Base-by-base conservation (phyloP, 78 protist species). In the Dictyostelium firmibasis region DNA sequence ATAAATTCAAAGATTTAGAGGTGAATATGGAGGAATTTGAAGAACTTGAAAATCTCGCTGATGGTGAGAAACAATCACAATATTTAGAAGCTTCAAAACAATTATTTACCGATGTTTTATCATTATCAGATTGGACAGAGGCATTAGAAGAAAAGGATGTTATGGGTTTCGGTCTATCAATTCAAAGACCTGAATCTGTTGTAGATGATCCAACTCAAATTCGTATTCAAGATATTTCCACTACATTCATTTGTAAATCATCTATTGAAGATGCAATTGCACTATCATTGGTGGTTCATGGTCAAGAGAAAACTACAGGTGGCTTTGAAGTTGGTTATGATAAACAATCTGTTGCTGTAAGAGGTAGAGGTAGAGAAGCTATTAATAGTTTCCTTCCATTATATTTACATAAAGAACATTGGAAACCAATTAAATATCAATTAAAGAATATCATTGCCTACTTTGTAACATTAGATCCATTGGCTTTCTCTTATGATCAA, bases 141-240 rank as follows among this genome's bases (percentile, higher is more conserved):
- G 44, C 87, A 14, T 20, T 77, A 6, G 94, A 86, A 25, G 96
- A 93, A 11, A 76, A 86, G 18, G 96, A 93, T 72, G 10, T 23
- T 41, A n/a, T 85, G 67, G 96, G 96, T 0, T 93, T 93, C 41
- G 96, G 96, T 41, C n/a, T 93, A 7, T 74, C 96, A 4, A 36
- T 93, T 43, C 92, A 84, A 44, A 91, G 96, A 72, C 96, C 96
- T 38, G 96, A 93, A 50, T 16, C 69, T 13, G 96, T 93, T 2
- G 50, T 93, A 27, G 96, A 93, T 43, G 96, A 93, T 35, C 96
- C 96, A 53, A 93, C 96, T 18, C 96, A 93, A 76, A 53, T 93
- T 25, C 96, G 96, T 77, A 86, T 93, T 57, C 38, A 33, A 18
- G 96, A 85, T 14, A 57, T 72, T 38, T 86, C 94, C 6, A 70